Evolutionary conservation across 768 basidiomycete genomes (phyloP), one percentile per base, ranked within the genome.

Genomic region (Phlebiopsis gigantea): DNA sequence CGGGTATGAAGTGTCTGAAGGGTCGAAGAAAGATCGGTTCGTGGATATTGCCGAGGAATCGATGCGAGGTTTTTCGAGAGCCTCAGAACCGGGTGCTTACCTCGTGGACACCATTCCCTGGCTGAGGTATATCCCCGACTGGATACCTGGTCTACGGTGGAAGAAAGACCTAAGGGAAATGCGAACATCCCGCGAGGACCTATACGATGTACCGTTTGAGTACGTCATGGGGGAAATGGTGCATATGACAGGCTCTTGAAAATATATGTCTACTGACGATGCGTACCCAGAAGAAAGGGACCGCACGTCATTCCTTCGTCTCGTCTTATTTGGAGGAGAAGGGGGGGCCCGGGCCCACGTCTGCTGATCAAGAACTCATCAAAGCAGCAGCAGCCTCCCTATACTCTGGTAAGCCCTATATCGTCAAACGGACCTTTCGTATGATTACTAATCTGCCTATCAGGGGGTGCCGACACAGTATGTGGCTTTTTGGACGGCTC

Each of bases 331-430:
- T 57, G 9, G 47, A 55, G n/a, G 46, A 39, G n/a, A 55, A 47
- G 45, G 34, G 34, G 12, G 34, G 17, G n/a, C 61, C 75, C 47
- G 65, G 66, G 46, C 64, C 63, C 21, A 77, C 41, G 1, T 0
- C 15, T 8, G 41, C 77, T 63, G 77, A 78, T 43, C 79, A 80
- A 59, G 73, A 77, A 56, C 76, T 80, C 65, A 81, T 82, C 63
- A 79, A 77, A 71, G 79, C 79, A 43, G 76, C 78, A n/a, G 79
- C 80, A 49, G 80, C 76, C 28, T 81, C 79, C 6, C 68, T 81
- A 21, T 58, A 58, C 31, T 58, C 57, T 22, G 57, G 47, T 79
- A 75, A 48, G 25, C 21, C 14, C 14, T 4, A 8, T 4, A 28
- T 25, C 5, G 4, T 10, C n/a, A 29, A 8, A 26, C 12, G 29